These are phyloP conservation scores for Linnemannia hyalina DNA, from an alignment of 192 early-diverging fungal species.

Conservation along the genomic window DNA sequence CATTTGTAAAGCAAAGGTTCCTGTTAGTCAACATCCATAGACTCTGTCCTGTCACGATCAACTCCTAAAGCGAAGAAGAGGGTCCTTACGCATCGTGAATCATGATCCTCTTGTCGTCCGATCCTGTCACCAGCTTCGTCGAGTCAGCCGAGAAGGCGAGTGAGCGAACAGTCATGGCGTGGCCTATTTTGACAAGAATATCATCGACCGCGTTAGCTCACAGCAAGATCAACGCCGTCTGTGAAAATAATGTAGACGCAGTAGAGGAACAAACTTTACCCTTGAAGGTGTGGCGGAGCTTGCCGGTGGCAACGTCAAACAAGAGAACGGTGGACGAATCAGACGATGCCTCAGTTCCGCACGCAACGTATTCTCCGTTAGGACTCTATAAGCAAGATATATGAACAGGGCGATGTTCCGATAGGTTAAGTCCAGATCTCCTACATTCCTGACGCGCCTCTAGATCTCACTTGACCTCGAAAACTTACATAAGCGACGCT, in stretches of 20 bases:
- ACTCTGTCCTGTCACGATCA: neutral
- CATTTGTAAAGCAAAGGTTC: constrained; percentile 51
- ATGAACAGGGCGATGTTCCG: neutral
- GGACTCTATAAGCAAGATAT: constrained; percentile 67
- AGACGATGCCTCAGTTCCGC: constrained; percentile 75
- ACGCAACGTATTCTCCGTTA: constrained; percentile 80
- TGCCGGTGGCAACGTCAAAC: constrained; percentile 78
- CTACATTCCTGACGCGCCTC: neutral
- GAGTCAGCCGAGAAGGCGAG: constrained; percentile 82
- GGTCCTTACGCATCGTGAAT: constrained; percentile 52
- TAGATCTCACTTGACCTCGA: neutral
- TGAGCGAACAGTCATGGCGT: constrained; percentile 82
- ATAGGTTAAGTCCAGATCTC: neutral
- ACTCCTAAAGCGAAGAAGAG: neutral
- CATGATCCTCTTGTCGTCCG: constrained; percentile 86
- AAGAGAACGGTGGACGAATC: constrained; percentile 72
- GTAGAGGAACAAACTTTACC: constrained; percentile 21
- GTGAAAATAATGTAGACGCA: neutral
- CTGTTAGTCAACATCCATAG: neutral
- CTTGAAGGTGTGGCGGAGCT: constrained; percentile 72
- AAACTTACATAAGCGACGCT: constrained; percentile 78
- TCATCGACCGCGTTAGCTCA: neutral
- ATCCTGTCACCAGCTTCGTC: constrained; percentile 74
- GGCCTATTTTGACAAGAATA: constrained; percentile 59
- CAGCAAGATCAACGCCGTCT: neutral